A percentile compares a stretch with the other conserved stretches of the same genome.
These are phyloP conservation scores for Macrocybe gigantea DNA, from an alignment of 768 basidiomycete genomes.

Conservation along the genomic window DNA sequence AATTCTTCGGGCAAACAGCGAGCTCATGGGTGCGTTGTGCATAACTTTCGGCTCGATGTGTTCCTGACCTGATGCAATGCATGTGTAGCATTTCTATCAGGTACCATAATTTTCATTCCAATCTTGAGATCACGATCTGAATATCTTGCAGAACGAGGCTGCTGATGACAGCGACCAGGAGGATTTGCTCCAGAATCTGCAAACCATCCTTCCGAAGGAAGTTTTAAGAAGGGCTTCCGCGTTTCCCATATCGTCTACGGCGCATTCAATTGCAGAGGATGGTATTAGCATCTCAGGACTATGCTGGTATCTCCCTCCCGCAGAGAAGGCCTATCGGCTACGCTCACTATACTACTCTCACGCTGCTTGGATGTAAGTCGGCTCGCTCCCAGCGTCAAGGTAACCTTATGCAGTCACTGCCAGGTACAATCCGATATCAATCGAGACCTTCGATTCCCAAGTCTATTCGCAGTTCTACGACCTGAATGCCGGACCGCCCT, in stretches of 20 bases:
- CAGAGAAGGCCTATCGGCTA: conserved; percentile 54
- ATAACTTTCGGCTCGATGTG: conserved; percentile 4
- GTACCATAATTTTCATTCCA: conserved; percentile 16
- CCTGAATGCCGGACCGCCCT: conserved; percentile 31
- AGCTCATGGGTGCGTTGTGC: conserved; percentile 61
- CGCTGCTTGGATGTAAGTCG: conserved; percentile 66
- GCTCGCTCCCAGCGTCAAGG: neutral
- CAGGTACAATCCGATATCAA: conserved; percentile 66
- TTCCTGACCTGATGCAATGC: conserved; percentile 6
- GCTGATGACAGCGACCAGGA: conserved; percentile 50
- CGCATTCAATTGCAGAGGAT: conserved; percentile 30
- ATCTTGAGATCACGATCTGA: conserved; percentile 2
- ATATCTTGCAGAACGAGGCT: conserved; percentile 49
- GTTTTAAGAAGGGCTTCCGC: conserved; percentile 61
- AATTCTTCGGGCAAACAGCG: conserved; percentile 71
- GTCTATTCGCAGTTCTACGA: conserved; percentile 56
- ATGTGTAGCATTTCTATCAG: conserved; percentile 64
- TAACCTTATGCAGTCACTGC: conserved; percentile 8
- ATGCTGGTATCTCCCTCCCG: conserved; percentile 64
- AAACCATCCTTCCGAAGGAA: conserved; percentile 52
- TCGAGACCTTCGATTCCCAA: conserved; percentile 55
- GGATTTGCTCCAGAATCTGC: conserved; percentile 41
- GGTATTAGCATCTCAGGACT: conserved; percentile 49
- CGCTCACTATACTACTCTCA: conserved; percentile 56
- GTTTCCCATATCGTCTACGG: conserved; percentile 50